Percentiles rank a stretch among this genome's conserved stretches.
Evolutionary conservation across 768 basidiomycete species (phyloP).

Genomic region (Tulasnella sp.): DNA sequence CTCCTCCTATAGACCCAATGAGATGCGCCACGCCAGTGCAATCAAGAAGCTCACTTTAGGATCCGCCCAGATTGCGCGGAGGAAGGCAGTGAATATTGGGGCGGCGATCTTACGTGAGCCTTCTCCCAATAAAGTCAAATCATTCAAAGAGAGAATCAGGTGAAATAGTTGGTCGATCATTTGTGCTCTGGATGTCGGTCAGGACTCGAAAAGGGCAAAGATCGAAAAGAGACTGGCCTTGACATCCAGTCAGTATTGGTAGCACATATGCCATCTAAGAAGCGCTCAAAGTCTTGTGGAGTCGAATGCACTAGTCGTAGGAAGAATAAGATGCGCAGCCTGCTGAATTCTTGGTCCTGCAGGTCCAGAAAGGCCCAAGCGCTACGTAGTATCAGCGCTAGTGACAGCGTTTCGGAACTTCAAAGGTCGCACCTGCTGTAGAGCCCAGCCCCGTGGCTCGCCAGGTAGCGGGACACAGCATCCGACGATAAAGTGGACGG

Average conservation of each 20-base stretch:
- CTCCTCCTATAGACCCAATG: slow-evolving; percentile 42
- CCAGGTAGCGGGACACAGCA: slow-evolving; percentile 62
- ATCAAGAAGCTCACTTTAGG: slow-evolving; percentile 34
- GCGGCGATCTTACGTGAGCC: slow-evolving; percentile 48
- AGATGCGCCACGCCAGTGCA: background rate
- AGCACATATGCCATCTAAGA: slow-evolving; percentile 35
- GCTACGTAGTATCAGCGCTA: slow-evolving; percentile 27
- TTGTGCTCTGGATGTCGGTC: slow-evolving; percentile 32
- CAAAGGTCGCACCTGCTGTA: slow-evolving; percentile 38
- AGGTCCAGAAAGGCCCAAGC: slow-evolving; percentile 56
- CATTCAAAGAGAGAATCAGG: slow-evolving; percentile 54
- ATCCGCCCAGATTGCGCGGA: slow-evolving; percentile 53
- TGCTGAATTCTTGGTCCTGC: slow-evolving; percentile 44
- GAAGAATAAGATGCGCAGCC: slow-evolving; percentile 43
- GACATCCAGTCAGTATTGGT: slow-evolving; percentile 34
- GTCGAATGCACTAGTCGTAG: slow-evolving; percentile 52
- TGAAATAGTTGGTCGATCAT: slow-evolving; percentile 48
- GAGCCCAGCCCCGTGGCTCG: slow-evolving; percentile 49
- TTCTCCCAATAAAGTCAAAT: slow-evolving; percentile 47
- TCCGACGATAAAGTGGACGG: slow-evolving; percentile 50
- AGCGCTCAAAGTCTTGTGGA: slow-evolving; percentile 43
- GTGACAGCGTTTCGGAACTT: slow-evolving; percentile 11
- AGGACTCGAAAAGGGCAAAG: background rate
- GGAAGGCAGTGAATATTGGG: slow-evolving; percentile 49
- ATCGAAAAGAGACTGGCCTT: slow-evolving; percentile 30